Percentiles rank a stretch among this genome's conserved stretches.
Evolutionary conservation across 2,329 filamentous ascomycete species (phyloP).

Genomic region (Bipolaris oryzae): DNA sequence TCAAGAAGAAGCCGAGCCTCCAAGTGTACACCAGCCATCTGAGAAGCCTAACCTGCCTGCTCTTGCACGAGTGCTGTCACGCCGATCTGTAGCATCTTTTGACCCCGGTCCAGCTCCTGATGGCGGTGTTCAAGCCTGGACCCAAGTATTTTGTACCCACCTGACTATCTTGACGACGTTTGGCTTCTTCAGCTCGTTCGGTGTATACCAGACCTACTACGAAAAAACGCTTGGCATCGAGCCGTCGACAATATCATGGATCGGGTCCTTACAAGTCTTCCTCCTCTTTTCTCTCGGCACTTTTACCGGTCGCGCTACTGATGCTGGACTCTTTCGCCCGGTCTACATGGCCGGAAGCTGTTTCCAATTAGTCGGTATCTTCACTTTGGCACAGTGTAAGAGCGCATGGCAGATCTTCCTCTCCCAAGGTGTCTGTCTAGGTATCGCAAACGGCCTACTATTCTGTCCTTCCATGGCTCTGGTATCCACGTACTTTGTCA

Average conservation of each 20-base stretch:
- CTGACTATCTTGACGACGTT: conserved; percentile 64
- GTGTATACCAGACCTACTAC: conserved; percentile 63
- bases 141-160: conserved; percentile 58
- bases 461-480: conserved; percentile 63
- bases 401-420: conserved; percentile 44
- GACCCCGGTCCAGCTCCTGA: conserved; percentile 47
- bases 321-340: conserved; percentile 39
- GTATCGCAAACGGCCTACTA: conserved; percentile 58
- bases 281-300: conserved; percentile 40
- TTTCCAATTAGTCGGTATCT: conserved; percentile 45
- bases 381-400: conserved; percentile 38
- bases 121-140: conserved; percentile 62
- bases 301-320: conserved; percentile 39
- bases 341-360: conserved; percentile 35
- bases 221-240: conserved; percentile 47
- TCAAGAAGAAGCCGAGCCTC: conserved; percentile 4
- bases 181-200: conserved; percentile 61
- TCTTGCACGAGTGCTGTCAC: conserved; percentile 28
- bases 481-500: conserved; percentile 51
- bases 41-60: conserved; percentile 3
- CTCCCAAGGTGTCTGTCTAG: conserved; percentile 62
- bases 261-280: conserved; percentile 42
- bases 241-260: conserved; percentile 43
- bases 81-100: conserved; percentile 31
- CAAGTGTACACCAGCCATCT: conserved; percentile 2